Percentiles rank a stretch among this genome's conserved stretches.
Conservation (phyloP, 306 rosid genomes). For the Styphnolobium japonicum region DNA sequence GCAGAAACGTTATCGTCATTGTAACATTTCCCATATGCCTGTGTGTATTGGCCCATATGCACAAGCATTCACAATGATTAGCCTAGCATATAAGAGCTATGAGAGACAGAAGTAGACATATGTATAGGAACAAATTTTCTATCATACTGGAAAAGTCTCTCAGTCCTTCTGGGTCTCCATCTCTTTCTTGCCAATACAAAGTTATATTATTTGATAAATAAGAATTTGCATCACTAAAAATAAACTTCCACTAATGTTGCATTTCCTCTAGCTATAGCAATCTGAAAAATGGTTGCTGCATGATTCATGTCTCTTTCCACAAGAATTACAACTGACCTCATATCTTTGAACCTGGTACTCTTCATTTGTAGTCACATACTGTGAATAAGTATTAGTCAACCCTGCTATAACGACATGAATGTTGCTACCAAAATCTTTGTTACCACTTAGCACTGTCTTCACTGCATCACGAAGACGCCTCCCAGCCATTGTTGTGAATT, state of each 20-base stretch:
- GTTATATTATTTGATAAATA: not conserved
- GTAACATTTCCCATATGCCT: not conserved
- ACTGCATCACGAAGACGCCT: conserved; percentile 98
- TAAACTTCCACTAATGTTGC: not conserved
- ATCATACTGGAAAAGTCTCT: not conserved
- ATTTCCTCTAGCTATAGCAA: not conserved
- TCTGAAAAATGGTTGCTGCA: not conserved
- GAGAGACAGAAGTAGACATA: not conserved
- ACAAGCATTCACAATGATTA: conserved; percentile 1
- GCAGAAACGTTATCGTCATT: not conserved
- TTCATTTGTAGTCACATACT: conserved; percentile 83
- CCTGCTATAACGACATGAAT: conserved; percentile 86
- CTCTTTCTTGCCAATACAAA: not conserved
- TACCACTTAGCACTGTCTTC: conserved; percentile 53
- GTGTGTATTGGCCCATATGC: not conserved
- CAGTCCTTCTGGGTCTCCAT: not conserved
- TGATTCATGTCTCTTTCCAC: conserved; percentile 9
- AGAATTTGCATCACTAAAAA: not conserved
- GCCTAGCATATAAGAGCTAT: not conserved
- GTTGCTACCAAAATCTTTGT: conserved; percentile 39
- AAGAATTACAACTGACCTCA: conserved; percentile 62
- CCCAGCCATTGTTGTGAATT: conserved; percentile 98
- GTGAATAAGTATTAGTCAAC: conserved; percentile 90
- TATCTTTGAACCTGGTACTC: conserved; percentile 90
- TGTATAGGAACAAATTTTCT: not conserved